phyloP scores from a whole-genome alignment of 228 moss, liverwort and hornwort species.

The Sphagnum fallax region DNA sequence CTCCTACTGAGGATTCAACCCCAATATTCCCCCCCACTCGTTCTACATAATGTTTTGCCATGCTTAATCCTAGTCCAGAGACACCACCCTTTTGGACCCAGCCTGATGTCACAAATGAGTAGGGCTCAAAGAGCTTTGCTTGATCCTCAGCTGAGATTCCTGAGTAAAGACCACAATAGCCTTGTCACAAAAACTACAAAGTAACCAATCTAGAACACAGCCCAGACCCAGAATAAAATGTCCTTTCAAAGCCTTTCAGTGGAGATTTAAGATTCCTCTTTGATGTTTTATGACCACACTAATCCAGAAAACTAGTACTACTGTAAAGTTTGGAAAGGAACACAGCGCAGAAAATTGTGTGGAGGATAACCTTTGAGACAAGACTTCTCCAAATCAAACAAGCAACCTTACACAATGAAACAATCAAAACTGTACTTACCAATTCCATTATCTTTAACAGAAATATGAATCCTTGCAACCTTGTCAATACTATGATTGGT shows the following conservation, averaged over 20 bases:
- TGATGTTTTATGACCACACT: no score
- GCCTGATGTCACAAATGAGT: conserved; percentile 66
- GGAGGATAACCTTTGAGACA: no score
- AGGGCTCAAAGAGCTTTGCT: conserved; percentile 68
- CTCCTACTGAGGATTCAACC: conserved; percentile 66
- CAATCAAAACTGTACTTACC: conserved; percentile 23
- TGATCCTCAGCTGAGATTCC: conserved; percentile 64
- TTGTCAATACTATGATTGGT: conserved; percentile 20
- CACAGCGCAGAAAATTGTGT: no score
- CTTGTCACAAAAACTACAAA: no score
- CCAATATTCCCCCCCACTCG: conserved; percentile 67
- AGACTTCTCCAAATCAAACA: no score
- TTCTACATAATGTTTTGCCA: conserved; percentile 74
- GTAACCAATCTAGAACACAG: no score
- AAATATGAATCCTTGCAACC: conserved; percentile 58
- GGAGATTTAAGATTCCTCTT: no score
- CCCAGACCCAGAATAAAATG: no score
- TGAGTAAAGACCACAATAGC: conserved; percentile 5
- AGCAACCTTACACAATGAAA: no score
- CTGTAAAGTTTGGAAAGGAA: no score
- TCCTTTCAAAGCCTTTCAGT: no score
- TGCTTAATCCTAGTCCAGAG: conserved; percentile 68
- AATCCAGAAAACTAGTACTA: no score
- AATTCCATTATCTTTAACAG: conserved; percentile 72
- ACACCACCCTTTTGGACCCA: conserved; percentile 72